Base-by-base conservation (phyloP, 179 eudicot species). In the Camellia oleifera region DNA sequence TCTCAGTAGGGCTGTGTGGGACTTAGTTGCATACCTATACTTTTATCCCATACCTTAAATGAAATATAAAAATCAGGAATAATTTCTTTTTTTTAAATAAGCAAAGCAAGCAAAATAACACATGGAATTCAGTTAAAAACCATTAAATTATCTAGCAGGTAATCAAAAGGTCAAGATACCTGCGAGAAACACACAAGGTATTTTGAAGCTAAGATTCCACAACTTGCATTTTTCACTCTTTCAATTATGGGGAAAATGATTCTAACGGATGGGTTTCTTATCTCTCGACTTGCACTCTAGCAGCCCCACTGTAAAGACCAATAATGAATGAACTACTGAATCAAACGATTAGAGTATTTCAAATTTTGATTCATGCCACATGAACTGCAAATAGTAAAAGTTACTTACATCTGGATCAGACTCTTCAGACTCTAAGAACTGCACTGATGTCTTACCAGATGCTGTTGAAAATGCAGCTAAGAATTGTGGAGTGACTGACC, bases 381-480 rank as follows among this genome's bases (percentile, higher is more conserved):
- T 14, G 63, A 11, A 73, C 72, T 15, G 69, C 68, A 62, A 3
- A 80, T 45, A 77, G 72, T 61, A 63, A 6, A n/a, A 71, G 48
- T 17, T 74, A 77, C 82, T 86, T 81, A 95, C 99, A 87, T 95
- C 94, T 64, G 97, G 99, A 79, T 95, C 99, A 42, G 99, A 95
- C 83, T 95, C 98, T 80, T 95, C 89, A 18, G 99, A 95, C 77
- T 93, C 98, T 61, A 82, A 82, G 70, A 76, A 79, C 76, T 86
- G 85, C 53, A 79, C 77, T 32, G 94, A 85, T 83, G 80, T 86
- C 87, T 95, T 95, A 54, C 99, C 98, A 83, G 90, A 88, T 72
- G 98, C 98, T 75, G 99, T 90, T 42, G 99, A 89, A 88, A 95
- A 95, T 74, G 95, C 92, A 83, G 99, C 95, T 66, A 92, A 67